These are phyloP conservation scores for Henckelia pumila DNA, from an alignment of 257 asterid genomes.

Conservation along the genomic window DNA sequence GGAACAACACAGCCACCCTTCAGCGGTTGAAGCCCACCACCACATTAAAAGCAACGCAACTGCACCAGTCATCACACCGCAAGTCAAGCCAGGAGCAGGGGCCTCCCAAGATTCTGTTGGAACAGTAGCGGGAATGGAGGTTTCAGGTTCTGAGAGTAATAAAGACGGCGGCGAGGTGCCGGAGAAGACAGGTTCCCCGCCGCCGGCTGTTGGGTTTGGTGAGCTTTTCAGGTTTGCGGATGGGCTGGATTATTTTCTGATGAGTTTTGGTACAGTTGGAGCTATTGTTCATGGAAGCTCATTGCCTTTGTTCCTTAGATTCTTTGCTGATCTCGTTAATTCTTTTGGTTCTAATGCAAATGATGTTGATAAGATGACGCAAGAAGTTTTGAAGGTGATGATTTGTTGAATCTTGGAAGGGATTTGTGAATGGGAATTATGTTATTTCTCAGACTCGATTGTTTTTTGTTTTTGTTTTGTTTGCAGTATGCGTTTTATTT, in stretches of 20 bases:
- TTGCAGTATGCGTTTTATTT: conserved; percentile 97
- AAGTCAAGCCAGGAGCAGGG: conserved; percentile 5
- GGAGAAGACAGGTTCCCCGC: conserved; percentile 53
- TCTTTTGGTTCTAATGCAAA: conserved; percentile 90
- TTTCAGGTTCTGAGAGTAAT: conserved; percentile 34
- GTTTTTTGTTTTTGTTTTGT: conserved; percentile 21
- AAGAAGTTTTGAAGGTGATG: conserved; percentile 84
- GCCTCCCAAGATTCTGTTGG: conserved; percentile 22
- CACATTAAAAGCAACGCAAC: conserved; percentile 18
- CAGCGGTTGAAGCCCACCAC: background rate
- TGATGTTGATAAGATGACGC: conserved; percentile 92
- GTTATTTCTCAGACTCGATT: conserved; percentile 22
- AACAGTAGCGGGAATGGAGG: conserved; percentile 31
- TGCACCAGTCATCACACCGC: conserved; percentile 3
- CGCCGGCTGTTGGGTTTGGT: conserved; percentile 44
- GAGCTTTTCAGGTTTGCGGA: conserved; percentile 95
- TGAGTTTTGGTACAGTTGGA: conserved; percentile 82
- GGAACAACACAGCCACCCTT: background rate
- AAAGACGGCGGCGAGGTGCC: conserved; percentile 35
- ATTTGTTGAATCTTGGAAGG: background rate
- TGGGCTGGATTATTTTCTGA: conserved; percentile 68
- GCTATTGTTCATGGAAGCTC: conserved; percentile 95
- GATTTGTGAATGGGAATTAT: background rate
- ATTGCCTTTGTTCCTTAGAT: conserved; percentile 88
- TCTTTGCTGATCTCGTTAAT: conserved; percentile 98